Conservation (phyloP, 176 grass and related monocot genomes). For the Musa itinerans region DNA sequence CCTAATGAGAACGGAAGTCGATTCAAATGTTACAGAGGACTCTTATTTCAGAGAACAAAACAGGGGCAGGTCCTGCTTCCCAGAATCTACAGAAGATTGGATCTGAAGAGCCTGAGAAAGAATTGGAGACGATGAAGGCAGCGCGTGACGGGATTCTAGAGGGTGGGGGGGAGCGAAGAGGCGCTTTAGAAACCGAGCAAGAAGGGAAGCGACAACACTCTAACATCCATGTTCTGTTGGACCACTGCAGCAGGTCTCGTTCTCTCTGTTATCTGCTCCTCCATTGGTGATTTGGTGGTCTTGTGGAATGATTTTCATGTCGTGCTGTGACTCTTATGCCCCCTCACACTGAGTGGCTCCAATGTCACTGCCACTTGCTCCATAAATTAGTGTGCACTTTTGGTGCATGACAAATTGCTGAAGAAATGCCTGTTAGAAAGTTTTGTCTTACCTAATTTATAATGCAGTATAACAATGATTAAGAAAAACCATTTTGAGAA, state of each 20-base stretch:
- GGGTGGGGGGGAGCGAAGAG: background rate
- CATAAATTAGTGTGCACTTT: too few species aligned
- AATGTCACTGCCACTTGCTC: too few species aligned
- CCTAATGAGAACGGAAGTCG: background rate
- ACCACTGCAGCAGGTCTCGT: constrained; percentile 12
- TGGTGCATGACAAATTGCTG: too few species aligned
- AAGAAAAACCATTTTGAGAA: too few species aligned
- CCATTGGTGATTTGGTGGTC: background rate
- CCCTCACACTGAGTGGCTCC: background rate
- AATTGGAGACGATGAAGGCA: background rate
- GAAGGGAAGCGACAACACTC: background rate
- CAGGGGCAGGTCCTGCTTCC: background rate
- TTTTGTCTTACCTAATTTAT: too few species aligned
- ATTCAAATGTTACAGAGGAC: background rate
- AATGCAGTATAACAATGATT: too few species aligned
- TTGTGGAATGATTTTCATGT: background rate
- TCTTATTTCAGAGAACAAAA: background rate
- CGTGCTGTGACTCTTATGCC: background rate
- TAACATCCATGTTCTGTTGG: background rate
- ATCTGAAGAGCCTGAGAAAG: background rate
- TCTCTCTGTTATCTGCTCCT: background rate
- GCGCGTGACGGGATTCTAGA: background rate
- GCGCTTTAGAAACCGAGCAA: constrained; percentile 2
- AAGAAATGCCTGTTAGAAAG: too few species aligned
- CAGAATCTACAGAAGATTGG: background rate